Conservation (phyloP, 2,329 filamentous ascomycete genomes). For the Elsinoe ampelina region DNA sequence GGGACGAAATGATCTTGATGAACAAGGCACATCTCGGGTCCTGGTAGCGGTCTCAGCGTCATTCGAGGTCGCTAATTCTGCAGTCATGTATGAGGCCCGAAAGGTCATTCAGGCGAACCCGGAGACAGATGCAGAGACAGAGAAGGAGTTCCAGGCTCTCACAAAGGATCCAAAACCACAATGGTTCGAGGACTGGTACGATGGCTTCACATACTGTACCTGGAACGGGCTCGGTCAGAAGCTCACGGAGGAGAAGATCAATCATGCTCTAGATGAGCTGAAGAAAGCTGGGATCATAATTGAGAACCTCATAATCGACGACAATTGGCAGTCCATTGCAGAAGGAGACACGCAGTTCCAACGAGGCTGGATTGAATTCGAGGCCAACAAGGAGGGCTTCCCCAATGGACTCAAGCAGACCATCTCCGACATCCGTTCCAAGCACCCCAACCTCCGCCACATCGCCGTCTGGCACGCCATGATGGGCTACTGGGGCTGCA, state of each 20-base stretch:
- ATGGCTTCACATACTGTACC: constrained; percentile 88
- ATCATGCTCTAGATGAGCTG: constrained; percentile 63
- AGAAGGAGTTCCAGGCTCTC: constrained; percentile 38
- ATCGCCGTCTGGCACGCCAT: constrained; percentile 93
- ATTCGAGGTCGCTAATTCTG: constrained; percentile 67
- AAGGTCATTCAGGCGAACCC: constrained; percentile 46
- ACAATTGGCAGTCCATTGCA: constrained; percentile 84
- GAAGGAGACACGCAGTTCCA: constrained; percentile 44
- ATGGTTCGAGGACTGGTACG: constrained; percentile 85
- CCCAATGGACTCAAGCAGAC: constrained; percentile 68
- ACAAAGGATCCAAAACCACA: constrained; percentile 43
- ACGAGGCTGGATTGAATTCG: constrained; percentile 67
- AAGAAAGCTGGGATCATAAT: constrained; percentile 64
- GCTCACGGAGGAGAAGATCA: constrained; percentile 70
- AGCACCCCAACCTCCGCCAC: constrained; percentile 64
- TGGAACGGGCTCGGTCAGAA: constrained; percentile 89
- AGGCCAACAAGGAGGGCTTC: constrained; percentile 72
- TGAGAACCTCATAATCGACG: constrained; percentile 85
- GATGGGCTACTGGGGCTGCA: constrained; percentile 80
- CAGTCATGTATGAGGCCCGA: constrained; percentile 81
- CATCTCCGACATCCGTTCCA: constrained; percentile 56
- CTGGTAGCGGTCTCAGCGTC: constrained; percentile 61
- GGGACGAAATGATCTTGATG: constrained; percentile 59
- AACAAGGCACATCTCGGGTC: constrained; percentile 49
- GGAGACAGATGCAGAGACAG: constrained; percentile 34